These are phyloP conservation scores for Phyllachora maydis DNA, from an alignment of 2,329 filamentous ascomycete species.

Conservation along the genomic window DNA sequence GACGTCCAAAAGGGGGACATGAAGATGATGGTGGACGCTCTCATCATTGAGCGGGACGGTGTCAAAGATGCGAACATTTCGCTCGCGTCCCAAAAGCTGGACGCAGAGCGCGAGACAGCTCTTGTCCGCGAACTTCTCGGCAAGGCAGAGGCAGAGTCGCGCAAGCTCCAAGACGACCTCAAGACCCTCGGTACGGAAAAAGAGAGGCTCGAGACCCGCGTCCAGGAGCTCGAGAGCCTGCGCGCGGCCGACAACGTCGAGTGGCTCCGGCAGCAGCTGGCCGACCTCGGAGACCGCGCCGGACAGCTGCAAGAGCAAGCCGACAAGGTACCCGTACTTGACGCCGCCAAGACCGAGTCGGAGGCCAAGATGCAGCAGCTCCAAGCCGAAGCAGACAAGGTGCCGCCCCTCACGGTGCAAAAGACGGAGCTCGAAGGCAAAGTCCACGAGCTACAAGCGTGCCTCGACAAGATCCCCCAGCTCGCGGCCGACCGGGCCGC, in stretches of 20 bases:
- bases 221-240: background rate
- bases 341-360: conserved; percentile 2
- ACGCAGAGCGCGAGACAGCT: conserved; percentile 5
- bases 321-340: conserved; percentile 1
- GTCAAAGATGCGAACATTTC: conserved; percentile 8
- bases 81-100: conserved; percentile 8
- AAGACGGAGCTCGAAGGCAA: conserved; percentile 4
- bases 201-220: conserved; percentile 3
- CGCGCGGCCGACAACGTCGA: background rate
- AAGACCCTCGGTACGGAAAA: conserved; percentile 7
- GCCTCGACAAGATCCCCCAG: conserved; percentile 4
- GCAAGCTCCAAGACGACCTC: conserved; percentile 6
- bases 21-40: conserved; percentile 6
- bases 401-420: conserved; percentile 3
- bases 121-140: conserved; percentile 4
- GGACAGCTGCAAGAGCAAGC: conserved; percentile 4
- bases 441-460: conserved; percentile 3
- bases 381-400: conserved; percentile 4
- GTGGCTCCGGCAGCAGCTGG: background rate
- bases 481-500: conserved; percentile 4
- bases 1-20: conserved; percentile 3
- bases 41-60: conserved; percentile 8
- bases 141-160: conserved; percentile 5
- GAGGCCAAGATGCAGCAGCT: conserved; percentile 4
- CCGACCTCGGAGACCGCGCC: conserved; percentile 1